These are phyloP conservation scores for Cyberlindnera mycetangii DNA, from an alignment of 805 yeast genomes.

Conservation along the genomic window DNA sequence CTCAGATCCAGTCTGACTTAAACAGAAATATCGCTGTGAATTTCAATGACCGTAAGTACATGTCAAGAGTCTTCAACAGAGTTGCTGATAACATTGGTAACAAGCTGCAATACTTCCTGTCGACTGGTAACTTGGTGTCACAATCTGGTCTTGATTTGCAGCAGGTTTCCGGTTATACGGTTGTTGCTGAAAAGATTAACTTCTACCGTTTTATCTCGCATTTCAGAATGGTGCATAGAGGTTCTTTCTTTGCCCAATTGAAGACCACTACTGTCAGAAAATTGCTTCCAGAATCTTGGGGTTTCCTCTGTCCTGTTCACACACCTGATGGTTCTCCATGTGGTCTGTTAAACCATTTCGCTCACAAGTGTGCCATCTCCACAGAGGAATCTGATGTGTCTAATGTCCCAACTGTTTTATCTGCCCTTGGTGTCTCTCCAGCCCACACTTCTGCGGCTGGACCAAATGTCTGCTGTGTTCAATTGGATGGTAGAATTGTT, in stretches of 20 bases:
- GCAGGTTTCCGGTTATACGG: constrained; percentile 97
- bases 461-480: constrained; percentile 84
- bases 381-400: constrained; percentile 75
- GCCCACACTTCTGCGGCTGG: constrained; percentile 83
- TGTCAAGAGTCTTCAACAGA: constrained; percentile 72
- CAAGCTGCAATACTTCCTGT: constrained; percentile 88
- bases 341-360: constrained; percentile 94
- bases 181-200: constrained; percentile 97
- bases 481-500: constrained; percentile 84
- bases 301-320: constrained; percentile 97
- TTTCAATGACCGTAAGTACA: constrained; percentile 80
- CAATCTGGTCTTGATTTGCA: constrained; percentile 97
- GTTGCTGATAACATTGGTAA: constrained; percentile 93
- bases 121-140: constrained; percentile 95
- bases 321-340: constrained; percentile 99
- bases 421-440: constrained; percentile 76
- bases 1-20: constrained; percentile 76
- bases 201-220: constrained; percentile 97
- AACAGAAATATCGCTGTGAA: constrained; percentile 78
- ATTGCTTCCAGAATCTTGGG: constrained; percentile 97
- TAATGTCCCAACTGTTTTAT: constrained; percentile 61
- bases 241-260: constrained; percentile 97
- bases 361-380: constrained; percentile 89
- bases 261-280: constrained; percentile 97
- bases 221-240: constrained; percentile 99